Base-by-base conservation (phyloP, 306 rosid species). In the Vachellia collinsii region DNA sequence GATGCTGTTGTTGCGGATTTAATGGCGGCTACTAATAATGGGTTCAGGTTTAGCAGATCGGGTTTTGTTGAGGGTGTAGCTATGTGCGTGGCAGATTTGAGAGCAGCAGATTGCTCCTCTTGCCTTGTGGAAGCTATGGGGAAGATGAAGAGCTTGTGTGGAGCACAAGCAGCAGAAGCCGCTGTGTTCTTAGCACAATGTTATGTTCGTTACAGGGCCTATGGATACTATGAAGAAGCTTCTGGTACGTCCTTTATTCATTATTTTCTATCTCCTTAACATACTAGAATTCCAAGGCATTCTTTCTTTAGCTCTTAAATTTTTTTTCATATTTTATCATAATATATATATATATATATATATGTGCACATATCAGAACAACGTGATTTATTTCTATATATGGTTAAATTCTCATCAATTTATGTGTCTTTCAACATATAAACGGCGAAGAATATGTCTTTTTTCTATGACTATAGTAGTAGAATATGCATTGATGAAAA, bases 101-200 rank as follows among this genome's bases (percentile, higher is more conserved):
- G 70, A 29, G 53, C 83, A 8, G 80, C 84, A 11, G 99, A 95
- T 77, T 95, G 99, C 82, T 85, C 91, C 11, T 82, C 94, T 82
- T 95, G 99, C 36, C 75, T 95, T 11, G 85, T 79, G 19, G 96
- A 91, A 74, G 92, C 91, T 13, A 88, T 93, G 44, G 95, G 92
- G 11, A 95, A 91, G 88, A 58, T 93, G 53, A 95, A 93, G 88
- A 90, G 74, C 72, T 51, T 93, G 11, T 95, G 99, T 59, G 99
- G 99, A 25, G 87, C 99, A 3, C 36, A 20, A 22, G 96, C 99
- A 14, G 97, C 94, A 6, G 90, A 93, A n/a, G 97, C 91, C 54
- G 93, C 92, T 79, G 92, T 91, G 78, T 95, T 88, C 88, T 86
- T 95, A 91, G 97, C 88, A 51, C 98, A 93, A 47, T 95, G 99